Conservation (phyloP, 2,329 filamentous ascomycete genomes). For the Fusarium mexicanum region DNA sequence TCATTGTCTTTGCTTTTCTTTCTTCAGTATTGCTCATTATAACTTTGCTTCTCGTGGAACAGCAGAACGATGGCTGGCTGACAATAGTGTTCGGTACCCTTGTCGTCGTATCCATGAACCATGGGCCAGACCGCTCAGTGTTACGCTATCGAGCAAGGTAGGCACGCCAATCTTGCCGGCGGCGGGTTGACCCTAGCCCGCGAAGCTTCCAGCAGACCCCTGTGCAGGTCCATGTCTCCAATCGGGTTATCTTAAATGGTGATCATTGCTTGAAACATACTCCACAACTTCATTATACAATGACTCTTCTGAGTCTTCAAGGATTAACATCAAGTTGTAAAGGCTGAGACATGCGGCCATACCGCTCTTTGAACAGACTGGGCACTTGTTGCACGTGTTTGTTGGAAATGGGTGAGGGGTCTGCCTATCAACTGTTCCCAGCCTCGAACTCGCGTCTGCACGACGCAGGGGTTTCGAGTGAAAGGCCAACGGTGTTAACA, state of each 20-base stretch:
- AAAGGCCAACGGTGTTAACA: rapidly evolving
- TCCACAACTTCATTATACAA: not conserved
- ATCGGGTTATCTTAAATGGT: not conserved
- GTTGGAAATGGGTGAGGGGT: not conserved
- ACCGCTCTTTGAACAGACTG: not conserved
- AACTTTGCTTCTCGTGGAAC: not conserved
- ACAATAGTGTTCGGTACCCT: not conserved
- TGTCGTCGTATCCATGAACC: not conserved
- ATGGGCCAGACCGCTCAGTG: not conserved
- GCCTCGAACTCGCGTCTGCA: not conserved
- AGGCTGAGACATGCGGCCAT: not conserved
- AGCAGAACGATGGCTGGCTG: not conserved
- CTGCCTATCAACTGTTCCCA: not conserved
- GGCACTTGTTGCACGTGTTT: not conserved
- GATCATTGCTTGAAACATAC: too few species aligned
- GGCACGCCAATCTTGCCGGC: not conserved
- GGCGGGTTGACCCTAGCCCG: not conserved
- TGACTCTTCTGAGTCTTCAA: not conserved
- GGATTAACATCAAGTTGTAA: not conserved
- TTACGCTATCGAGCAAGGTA: not conserved
- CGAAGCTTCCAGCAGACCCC: not conserved
- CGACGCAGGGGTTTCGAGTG: not conserved
- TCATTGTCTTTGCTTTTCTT: not conserved
- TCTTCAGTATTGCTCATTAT: not conserved
- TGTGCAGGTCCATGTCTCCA: not conserved